Percentiles rank a stretch among this genome's conserved stretches.
Evolutionary conservation across 108 stramenopile genomes (phyloP).

Genomic region (Chaetoceros muelleri): DNA sequence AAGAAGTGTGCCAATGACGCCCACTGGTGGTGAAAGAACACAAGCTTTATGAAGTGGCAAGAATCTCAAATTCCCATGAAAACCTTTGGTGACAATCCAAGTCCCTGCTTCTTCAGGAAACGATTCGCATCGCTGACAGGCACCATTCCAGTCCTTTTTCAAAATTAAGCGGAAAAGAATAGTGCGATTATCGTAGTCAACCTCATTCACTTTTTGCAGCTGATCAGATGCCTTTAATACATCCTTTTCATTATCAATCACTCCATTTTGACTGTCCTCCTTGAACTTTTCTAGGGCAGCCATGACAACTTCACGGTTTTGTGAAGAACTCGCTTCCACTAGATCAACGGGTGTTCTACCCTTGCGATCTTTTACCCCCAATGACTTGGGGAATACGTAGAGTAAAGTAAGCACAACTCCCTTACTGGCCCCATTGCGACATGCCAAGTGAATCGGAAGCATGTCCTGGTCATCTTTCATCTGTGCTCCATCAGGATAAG

Average conservation of each 20-base stretch:
- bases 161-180: slow-evolving; percentile 67
- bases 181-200: slow-evolving; percentile 83
- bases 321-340: slow-evolving; percentile 52
- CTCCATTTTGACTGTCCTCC: slow-evolving; percentile 14
- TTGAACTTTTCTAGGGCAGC: slow-evolving; percentile 51
- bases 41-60: slow-evolving; percentile 85
- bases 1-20: slow-evolving; percentile 41
- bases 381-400: slow-evolving; percentile 52
- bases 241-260: background rate
- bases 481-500: slow-evolving; percentile 60
- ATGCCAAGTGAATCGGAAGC: slow-evolving; percentile 80
- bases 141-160: slow-evolving; percentile 81
- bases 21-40: slow-evolving; percentile 60
- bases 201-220: slow-evolving; percentile 33
- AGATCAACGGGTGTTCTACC: slow-evolving; percentile 58
- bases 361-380: slow-evolving; percentile 65
- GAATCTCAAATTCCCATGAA: slow-evolving; percentile 83
- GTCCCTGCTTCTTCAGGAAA: slow-evolving; percentile 69
- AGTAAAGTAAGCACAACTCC: slow-evolving; percentile 69
- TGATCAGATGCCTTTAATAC: slow-evolving; percentile 2
- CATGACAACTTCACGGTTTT: slow-evolving; percentile 70
- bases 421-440: slow-evolving; percentile 78
- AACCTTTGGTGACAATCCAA: slow-evolving; percentile 88
- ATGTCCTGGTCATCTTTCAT: slow-evolving; percentile 86
- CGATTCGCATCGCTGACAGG: slow-evolving; percentile 34